Conservation (phyloP, 129 eudicot genomes). For the sunflower (Helianthus annuus) region DNA sequence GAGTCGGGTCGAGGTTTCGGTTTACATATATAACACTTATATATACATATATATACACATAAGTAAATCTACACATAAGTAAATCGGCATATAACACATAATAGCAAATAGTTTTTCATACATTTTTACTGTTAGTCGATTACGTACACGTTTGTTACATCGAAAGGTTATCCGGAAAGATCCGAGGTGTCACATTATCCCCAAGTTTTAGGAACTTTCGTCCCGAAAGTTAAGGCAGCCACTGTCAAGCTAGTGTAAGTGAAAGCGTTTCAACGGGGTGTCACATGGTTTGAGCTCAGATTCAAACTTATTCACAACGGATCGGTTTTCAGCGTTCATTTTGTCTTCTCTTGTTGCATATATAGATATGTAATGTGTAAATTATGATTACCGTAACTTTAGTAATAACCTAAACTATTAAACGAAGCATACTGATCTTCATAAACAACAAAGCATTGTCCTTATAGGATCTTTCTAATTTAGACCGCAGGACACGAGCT, state of each 20-base stretch:
- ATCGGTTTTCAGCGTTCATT: slow-evolving; percentile 64
- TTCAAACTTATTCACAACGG: slow-evolving; percentile 63
- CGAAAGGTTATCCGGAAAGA: too few relatives aligned
- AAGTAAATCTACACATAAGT: too few relatives aligned
- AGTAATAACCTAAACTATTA: neutral
- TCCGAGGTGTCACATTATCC: slow-evolving; percentile 53
- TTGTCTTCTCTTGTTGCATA: slow-evolving; percentile 70
- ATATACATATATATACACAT: too few relatives aligned
- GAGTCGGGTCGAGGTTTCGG: too few relatives aligned
- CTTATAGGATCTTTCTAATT: slow-evolving; percentile 70
- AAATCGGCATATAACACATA: too few relatives aligned
- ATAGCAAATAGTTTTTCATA: too few relatives aligned
- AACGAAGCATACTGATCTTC: slow-evolving; percentile 57
- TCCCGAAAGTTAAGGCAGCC: slow-evolving; percentile 61
- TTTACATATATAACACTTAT: too few relatives aligned
- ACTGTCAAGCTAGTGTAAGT: too few relatives aligned
- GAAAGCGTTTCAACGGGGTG: too few relatives aligned
- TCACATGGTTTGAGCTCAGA: slow-evolving; percentile 62
- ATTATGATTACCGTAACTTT: neutral
- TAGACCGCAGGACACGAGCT: slow-evolving; percentile 77
- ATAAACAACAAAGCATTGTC: slow-evolving; percentile 68
- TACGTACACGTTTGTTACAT: too few relatives aligned
- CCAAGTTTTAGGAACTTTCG: too few relatives aligned
- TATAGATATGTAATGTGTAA: neutral
- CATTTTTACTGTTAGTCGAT: too few relatives aligned